A percentile compares a stretch with the other conserved stretches of the same genome.
These are phyloP conservation scores for Nakazawaea populi DNA, from an alignment of 805 yeast species.

Conservation along the genomic window DNA sequence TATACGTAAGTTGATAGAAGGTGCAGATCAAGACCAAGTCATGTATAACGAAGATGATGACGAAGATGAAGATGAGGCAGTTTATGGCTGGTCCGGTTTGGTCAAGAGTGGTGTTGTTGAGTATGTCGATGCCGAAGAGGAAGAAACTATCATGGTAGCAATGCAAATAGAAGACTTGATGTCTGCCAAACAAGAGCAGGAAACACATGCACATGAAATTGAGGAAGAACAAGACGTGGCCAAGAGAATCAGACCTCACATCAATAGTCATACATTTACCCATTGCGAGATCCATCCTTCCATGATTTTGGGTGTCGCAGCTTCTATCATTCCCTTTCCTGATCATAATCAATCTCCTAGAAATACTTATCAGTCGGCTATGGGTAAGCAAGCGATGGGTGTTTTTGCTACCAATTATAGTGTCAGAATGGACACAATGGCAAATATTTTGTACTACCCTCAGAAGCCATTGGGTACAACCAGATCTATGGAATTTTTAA, in stretches of 20 bases:
- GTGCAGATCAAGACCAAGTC: constrained; percentile 58
- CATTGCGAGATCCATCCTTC: constrained; percentile 99
- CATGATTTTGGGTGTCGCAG: constrained; percentile 98
- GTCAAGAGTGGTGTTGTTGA: constrained; percentile 86
- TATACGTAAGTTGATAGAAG: constrained; percentile 58
- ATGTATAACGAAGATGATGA: constrained; percentile 41
- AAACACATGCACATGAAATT: constrained; percentile 35
- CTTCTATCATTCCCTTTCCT: constrained; percentile 98
- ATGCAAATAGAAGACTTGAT: constrained; percentile 98
- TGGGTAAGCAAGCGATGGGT: constrained; percentile 99
- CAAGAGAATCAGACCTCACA: constrained; percentile 73
- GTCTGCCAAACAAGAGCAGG: constrained; percentile 40
- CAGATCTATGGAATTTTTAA: constrained; percentile 94
- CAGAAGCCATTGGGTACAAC: constrained; percentile 98
- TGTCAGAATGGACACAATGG: constrained; percentile 99
- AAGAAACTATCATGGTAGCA: constrained; percentile 96
- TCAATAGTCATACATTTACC: constrained; percentile 72
- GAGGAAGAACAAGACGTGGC: constrained; percentile 60
- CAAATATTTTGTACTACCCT: constrained; percentile 93
- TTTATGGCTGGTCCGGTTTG: constrained; percentile 79
- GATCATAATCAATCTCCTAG: constrained; percentile 99
- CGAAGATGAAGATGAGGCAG: constrained; percentile 36
- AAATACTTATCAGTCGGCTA: constrained; percentile 98
- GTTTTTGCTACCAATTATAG: constrained; percentile 91
- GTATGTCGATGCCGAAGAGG: constrained; percentile 98